Evolutionary conservation across 176 grass and related monocot species (phyloP).

Genomic region (Oryza officinalis): DNA sequence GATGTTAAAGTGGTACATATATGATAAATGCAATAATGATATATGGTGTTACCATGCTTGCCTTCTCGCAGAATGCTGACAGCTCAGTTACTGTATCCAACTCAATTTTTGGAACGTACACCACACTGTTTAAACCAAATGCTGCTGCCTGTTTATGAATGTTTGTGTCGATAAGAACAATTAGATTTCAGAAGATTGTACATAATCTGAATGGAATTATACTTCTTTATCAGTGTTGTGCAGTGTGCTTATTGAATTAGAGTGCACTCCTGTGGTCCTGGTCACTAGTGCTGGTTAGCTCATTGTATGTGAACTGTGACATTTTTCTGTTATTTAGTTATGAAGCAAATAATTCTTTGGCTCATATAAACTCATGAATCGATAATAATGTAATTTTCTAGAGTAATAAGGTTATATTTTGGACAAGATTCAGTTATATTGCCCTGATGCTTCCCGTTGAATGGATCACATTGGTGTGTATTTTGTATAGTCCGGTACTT

Average conservation of each 20-base stretch:
- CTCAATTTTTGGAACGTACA: slow-evolving; percentile 75
- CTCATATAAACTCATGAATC: not conserved
- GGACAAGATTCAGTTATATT: not conserved
- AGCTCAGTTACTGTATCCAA: slow-evolving; percentile 67
- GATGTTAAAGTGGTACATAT: not conserved
- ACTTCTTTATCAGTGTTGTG: not conserved
- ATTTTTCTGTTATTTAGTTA: not conserved
- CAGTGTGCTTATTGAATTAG: not conserved
- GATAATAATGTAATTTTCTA: not conserved
- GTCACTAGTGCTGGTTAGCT: not conserved
- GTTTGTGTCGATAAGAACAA: not conserved
- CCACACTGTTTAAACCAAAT: slow-evolving; percentile 87
- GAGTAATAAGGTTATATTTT: not conserved
- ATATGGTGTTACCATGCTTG: slow-evolving; percentile 72
- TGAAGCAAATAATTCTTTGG: not conserved
- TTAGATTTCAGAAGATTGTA: not conserved
- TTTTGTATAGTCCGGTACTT: not conserved
- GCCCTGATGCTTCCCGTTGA: not conserved
- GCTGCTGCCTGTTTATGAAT: slow-evolving; percentile 61
- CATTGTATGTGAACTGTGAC: not conserved
- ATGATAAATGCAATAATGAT: not conserved
- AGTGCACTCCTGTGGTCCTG: not conserved
- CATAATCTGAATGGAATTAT: not conserved
- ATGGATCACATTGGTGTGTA: not conserved
- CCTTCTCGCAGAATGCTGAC: slow-evolving; percentile 84